Conservation (phyloP, 2,329 filamentous ascomycete genomes). For the Periconia digitata region DNA sequence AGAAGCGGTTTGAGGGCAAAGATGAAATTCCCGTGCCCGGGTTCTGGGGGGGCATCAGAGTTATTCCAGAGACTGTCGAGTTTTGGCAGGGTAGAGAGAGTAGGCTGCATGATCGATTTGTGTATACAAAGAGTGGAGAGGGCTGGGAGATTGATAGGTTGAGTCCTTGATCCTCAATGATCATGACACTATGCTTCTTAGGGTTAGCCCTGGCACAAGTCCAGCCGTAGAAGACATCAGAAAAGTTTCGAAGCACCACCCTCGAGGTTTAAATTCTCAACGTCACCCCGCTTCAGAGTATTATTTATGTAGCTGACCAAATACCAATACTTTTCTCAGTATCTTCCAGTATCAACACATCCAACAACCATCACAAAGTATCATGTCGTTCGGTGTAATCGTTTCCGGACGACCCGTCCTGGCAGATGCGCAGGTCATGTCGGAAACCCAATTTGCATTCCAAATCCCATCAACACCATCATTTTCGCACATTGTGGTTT, state of each 20-base stretch:
- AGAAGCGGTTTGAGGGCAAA: constrained; percentile 71
- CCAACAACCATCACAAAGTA: not conserved
- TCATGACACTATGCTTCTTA: not conserved
- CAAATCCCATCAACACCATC: constrained; percentile 63
- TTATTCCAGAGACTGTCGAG: constrained; percentile 84
- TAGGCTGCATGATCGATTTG: constrained; percentile 90
- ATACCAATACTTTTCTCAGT: not conserved
- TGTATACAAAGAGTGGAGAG: constrained; percentile 67
- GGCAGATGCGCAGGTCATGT: constrained; percentile 57
- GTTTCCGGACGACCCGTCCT: constrained; percentile 63
- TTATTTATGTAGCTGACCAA: not conserved
- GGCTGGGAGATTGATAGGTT: constrained; percentile 71
- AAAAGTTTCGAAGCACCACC: not conserved
- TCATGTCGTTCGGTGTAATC: constrained; percentile 62
- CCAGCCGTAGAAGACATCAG: not conserved
- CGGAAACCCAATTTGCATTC: constrained; percentile 65
- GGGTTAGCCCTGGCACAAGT: not conserved
- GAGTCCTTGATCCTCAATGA: constrained; percentile 60
- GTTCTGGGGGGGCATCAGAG: constrained; percentile 90
- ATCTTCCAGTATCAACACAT: not conserved
- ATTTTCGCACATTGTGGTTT: constrained; percentile 79
- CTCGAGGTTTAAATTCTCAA: not conserved
- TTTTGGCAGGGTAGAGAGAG: constrained; percentile 95
- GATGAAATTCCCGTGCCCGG: constrained; percentile 86
- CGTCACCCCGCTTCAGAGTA: not conserved